Evolutionary conservation across 495 filamentous ascomycete species (phyloP).

Genomic region (Penicillium bialowiezense): DNA sequence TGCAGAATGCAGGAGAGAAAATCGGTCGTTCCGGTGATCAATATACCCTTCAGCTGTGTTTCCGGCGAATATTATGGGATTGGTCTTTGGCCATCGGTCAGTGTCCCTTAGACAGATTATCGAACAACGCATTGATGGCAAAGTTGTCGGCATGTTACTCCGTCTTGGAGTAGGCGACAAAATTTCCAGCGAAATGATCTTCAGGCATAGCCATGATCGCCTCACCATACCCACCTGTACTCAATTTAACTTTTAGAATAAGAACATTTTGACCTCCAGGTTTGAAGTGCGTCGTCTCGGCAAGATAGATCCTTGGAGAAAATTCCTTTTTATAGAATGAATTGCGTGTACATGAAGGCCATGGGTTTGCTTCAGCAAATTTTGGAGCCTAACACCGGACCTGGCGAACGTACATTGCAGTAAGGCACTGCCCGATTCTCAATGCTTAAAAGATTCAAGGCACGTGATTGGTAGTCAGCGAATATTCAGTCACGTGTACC

Average conservation of each 20-base stretch:
- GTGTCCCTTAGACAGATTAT: not conserved
- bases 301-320: not conserved
- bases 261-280: not conserved
- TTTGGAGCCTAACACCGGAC: slow-evolving; percentile 10
- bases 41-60: not conserved
- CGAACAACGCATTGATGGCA: not conserved
- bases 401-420: slow-evolving; percentile 3
- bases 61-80: not conserved
- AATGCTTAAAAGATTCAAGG: not conserved
- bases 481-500: not conserved
- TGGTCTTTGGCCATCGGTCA: not conserved
- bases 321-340: slow-evolving; percentile 2
- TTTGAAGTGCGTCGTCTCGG: not conserved
- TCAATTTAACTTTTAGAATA: not conserved
- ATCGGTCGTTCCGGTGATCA: not conserved
- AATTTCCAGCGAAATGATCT: not conserved
- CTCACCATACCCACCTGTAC: not conserved
- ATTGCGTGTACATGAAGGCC: not conserved
- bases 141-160: not conserved
- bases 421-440: slow-evolving; percentile 1
- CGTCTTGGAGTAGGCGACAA: not conserved
- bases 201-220: not conserved
- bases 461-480: no score
- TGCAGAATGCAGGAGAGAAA: not conserved
- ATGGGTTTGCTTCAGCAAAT: not conserved